phyloP scores from a whole-genome alignment of 495 filamentous ascomycete genomes.

The Lepidopterella palustris region DNA sequence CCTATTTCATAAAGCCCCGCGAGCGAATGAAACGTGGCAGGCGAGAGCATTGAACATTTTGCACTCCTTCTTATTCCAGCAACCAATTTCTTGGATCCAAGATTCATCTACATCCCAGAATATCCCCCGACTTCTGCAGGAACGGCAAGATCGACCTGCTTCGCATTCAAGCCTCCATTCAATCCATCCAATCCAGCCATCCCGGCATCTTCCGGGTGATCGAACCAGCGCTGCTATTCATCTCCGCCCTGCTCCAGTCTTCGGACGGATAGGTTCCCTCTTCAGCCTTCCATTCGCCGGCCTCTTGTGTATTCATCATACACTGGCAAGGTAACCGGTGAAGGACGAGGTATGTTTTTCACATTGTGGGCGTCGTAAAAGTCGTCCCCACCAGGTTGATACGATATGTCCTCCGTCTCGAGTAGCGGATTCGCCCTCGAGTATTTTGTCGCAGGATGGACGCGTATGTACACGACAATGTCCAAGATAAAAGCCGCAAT shows the following conservation, averaged over 20 bases:
- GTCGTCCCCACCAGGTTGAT: neutral
- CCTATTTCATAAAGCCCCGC: neutral
- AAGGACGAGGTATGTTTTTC: neutral
- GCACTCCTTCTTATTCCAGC: neutral
- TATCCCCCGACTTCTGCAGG: neutral
- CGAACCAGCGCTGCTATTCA: neutral
- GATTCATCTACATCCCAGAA: neutral
- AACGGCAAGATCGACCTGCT: too few species aligned
- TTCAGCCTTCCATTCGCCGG: too few species aligned
- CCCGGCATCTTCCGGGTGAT: neutral
- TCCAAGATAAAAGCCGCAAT: constrained; percentile 1
- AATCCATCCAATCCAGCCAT: neutral
- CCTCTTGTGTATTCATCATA: neutral
- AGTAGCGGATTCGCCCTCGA: constrained; percentile 5
- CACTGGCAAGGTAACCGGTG: neutral
- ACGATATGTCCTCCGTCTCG: constrained; percentile 1
- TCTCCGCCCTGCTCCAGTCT: neutral
- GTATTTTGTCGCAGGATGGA: neutral
- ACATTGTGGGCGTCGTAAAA: constrained; percentile 1
- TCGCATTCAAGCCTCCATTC: too few species aligned
- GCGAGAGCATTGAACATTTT: neutral
- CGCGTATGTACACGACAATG: neutral
- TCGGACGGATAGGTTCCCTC: too few species aligned
- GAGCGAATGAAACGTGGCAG: neutral
- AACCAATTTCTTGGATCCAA: too few species aligned